A percentile compares a stretch with the other conserved stretches of the same genome.
Conservation (phyloP, 106 monocot genomes). For the Acorus calamus region DNA sequence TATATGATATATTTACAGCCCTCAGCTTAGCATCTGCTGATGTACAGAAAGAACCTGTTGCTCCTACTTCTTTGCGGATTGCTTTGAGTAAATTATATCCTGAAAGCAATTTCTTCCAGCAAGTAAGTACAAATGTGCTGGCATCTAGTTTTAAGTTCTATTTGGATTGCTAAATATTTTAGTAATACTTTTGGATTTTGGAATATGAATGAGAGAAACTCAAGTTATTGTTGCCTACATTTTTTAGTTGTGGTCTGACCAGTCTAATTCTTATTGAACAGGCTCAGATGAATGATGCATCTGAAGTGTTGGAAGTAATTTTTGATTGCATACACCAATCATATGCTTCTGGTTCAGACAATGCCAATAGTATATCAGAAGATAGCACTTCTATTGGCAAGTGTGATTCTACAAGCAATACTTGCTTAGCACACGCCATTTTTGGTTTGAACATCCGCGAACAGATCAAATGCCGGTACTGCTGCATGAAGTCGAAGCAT, state of each 20-base stretch:
- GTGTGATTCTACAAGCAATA: conserved; percentile 70
- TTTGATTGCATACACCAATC: conserved; percentile 86
- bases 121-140: conserved; percentile 35
- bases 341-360: conserved; percentile 27
- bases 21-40: conserved; percentile 41
- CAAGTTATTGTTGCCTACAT: neutral
- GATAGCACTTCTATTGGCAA: conserved; percentile 36
- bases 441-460: conserved; percentile 93
- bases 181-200: too few relatives aligned
- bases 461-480: conserved; percentile 78
- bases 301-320: conserved; percentile 85
- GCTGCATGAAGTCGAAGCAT: conserved; percentile 63
- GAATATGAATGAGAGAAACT: too few relatives aligned
- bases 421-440: conserved; percentile 67
- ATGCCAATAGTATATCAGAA: conserved; percentile 21
- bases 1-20: conserved; percentile 60
- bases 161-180: neutral
- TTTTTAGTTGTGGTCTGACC: neutral
- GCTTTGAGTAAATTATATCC: conserved; percentile 92
- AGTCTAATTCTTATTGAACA: conserved; percentile 16
- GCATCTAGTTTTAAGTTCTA: neutral
- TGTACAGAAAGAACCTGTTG: conserved; percentile 44
- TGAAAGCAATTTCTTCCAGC: conserved; percentile 92
- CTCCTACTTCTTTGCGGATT: conserved; percentile 59
- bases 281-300: conserved; percentile 99